Base-by-base conservation (phyloP, 495 filamentous ascomycete species). In the Bombardia bombarda region DNA sequence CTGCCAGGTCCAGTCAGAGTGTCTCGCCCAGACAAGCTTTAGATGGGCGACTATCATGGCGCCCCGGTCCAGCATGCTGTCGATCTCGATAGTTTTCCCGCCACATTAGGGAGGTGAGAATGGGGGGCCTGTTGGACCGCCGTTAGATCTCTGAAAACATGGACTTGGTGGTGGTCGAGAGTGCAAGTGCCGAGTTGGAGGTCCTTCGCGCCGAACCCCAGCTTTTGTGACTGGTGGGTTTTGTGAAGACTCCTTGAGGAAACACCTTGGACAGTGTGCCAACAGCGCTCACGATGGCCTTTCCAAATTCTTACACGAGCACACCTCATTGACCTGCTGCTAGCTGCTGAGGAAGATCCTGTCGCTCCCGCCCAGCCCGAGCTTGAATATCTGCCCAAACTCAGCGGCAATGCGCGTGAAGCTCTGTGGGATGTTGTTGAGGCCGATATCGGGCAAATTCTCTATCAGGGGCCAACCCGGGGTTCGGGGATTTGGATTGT, bases 181-280 rank as follows among this genome's bases (percentile, higher is more conserved):
- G 80, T 0, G 81, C 80, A 56, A 87, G 83, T 3, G 75, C 80
- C 8, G 80, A 79, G 46, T 70, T 62, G 30, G 70, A 38, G 32
- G 80, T 61, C 4, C 82, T 66, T 47, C 85, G 83, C 6, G 82
- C 82, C 32, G 77, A 63, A 0, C 50, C 69, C 81, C 80, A 85
- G 42, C 76, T 74, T 47, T 78, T 75, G 9, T 65, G 47, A 24
- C 72, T 55, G 1, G 75, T 77, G 17, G 24, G 17, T 2, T 36
- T 44, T 0, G 74, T 80, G 52, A 84, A 83, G 10, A 84, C 62
- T 4, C 79, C 78, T 51, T 79, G 72, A 22, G 78, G 75, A 53
- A 82, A 79, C 1, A 71, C 76, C 10, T 74, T 75, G 45, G 60
- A 56, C 38, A 65, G 46, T 35, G 36, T 40, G 18, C 25, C 13